Base-by-base conservation (phyloP, 2,329 filamentous ascomycete genomes). In the Aureobasidium sp. region DNA sequence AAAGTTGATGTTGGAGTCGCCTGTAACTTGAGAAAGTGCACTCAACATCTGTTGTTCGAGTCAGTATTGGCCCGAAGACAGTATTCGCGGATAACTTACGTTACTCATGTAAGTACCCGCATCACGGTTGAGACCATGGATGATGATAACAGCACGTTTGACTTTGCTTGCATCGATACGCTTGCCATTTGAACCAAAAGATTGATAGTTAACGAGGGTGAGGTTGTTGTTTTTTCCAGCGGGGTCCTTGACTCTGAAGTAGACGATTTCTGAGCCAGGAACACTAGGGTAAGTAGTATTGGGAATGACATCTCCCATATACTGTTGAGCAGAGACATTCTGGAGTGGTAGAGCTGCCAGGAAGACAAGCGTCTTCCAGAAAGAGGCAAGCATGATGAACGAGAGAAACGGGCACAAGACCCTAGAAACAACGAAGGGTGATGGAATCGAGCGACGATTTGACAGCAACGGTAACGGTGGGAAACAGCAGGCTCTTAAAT, bases 131-230 rank as follows among this genome's bases (percentile, higher is more conserved):
- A 70, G 63, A 26, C 73, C 73, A 61, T 74, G 73, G 32, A 74
- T 69, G 64, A 75, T 66, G 63, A 75, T 68, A 9, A 74, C 68
- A n/a, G 68, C 72, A 52, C 72, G 67, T 64, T 73, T 65, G 50
- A 73, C 59, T 13, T 69, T 67, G 20, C 63, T 44, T 5, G 62
- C 41, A 10, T 65, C 67, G 39, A 72, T 52, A 15, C 71, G 68
- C 63, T 70, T 63, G 46, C 66, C 67, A 39, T 67, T 67, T 17
- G 55, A 64, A 32, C 70, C 68, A 23, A 67, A 65, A 13, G 69
- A 70, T 52, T 69, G 67, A 66, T 74, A 74, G 66, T 74, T 74
- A 63, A 69, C 73, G 29, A 74, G 66, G 4, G 72, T 74, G 12
- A 71, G 62, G 47, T 63, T 62, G 41, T 64, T 62, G 51, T 63